Evolutionary conservation across 2,329 filamentous ascomycete genomes (phyloP).

Genomic region (Madurella fahalii): DNA sequence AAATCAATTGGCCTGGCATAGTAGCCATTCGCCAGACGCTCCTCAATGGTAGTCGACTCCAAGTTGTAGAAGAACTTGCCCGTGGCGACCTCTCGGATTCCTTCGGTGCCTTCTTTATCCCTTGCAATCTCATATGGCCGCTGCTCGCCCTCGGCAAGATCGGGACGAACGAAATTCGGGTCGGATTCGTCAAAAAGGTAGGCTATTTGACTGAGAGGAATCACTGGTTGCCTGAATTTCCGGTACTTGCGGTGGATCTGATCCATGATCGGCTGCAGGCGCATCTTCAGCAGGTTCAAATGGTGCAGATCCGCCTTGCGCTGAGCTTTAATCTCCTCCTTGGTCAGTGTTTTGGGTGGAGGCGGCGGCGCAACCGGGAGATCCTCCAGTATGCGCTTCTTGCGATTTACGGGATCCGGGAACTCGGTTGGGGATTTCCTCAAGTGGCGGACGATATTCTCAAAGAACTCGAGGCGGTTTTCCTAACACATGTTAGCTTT

Average conservation of each 20-base stretch:
- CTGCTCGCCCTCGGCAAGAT: slow-evolving; percentile 50
- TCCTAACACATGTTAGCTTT: slow-evolving; percentile 37
- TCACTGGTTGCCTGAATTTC: slow-evolving; percentile 76
- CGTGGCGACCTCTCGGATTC: slow-evolving; percentile 69
- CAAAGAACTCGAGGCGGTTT: slow-evolving; percentile 76
- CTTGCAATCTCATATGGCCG: slow-evolving; percentile 75
- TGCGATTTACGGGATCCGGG: slow-evolving; percentile 79
- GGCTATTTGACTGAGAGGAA: slow-evolving; percentile 68
- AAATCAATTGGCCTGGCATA: slow-evolving; percentile 92
- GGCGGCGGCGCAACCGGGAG: slow-evolving; percentile 72
- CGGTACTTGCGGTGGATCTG: slow-evolving; percentile 88
- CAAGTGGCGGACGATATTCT: slow-evolving; percentile 68
- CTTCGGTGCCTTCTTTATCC: slow-evolving; percentile 74
- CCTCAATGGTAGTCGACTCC: slow-evolving; percentile 88
- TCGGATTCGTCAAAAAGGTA: slow-evolving; percentile 84
- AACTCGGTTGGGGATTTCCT: slow-evolving; percentile 78
- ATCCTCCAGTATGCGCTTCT: slow-evolving; percentile 75
- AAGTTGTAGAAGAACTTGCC: slow-evolving; percentile 94
- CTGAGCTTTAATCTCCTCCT: slow-evolving; percentile 75
- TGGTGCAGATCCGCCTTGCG: slow-evolving; percentile 78
- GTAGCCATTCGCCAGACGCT: slow-evolving; percentile 93
- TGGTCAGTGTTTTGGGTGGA: slow-evolving; percentile 63
- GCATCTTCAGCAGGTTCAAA: slow-evolving; percentile 81
- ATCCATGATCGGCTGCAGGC: slow-evolving; percentile 93
- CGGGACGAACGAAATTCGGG: slow-evolving; percentile 61